Evolutionary conservation across 1,139 yeast species (phyloP).

Genomic region (Magnusiomyces tetraspermus): DNA sequence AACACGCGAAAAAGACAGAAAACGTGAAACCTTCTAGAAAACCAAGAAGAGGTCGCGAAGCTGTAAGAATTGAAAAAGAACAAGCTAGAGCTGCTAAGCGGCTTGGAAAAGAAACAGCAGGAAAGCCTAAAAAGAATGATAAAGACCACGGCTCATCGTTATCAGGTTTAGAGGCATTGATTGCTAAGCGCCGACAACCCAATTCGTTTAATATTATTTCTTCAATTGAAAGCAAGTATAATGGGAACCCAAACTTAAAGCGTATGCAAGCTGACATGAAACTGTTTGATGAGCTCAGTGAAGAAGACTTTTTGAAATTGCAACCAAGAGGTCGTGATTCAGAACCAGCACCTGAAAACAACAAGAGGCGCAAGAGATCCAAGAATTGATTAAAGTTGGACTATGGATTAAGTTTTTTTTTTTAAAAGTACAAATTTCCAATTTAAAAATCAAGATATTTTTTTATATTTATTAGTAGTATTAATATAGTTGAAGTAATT

Average conservation of each 20-base stretch:
- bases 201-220: conserved; percentile 44
- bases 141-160: too few relatives aligned
- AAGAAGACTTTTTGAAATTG: conserved; percentile 37
- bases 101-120: too few relatives aligned
- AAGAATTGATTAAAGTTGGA: background rate
- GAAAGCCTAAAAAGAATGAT: too few relatives aligned
- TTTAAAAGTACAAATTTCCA: too few relatives aligned
- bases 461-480: background rate
- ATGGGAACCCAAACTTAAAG: conserved; percentile 30
- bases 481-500: too few relatives aligned
- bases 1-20: too few relatives aligned
- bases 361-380: conserved; percentile 5
- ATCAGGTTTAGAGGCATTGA: conserved; percentile 21
- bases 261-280: conserved; percentile 17
- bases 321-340: conserved; percentile 26
- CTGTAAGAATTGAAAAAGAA: conserved; percentile 39
- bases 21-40: too few relatives aligned
- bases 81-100: too few relatives aligned
- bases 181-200: conserved; percentile 23
- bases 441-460: background rate
- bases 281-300: conserved; percentile 19
- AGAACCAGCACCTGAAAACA: too few relatives aligned
- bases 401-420: too few relatives aligned
- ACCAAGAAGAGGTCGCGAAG: conserved; percentile 28
- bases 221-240: conserved; percentile 38